phyloP scores from a whole-genome alignment of 2,329 filamentous ascomycete species.

The Hysterium pulicare region DNA sequence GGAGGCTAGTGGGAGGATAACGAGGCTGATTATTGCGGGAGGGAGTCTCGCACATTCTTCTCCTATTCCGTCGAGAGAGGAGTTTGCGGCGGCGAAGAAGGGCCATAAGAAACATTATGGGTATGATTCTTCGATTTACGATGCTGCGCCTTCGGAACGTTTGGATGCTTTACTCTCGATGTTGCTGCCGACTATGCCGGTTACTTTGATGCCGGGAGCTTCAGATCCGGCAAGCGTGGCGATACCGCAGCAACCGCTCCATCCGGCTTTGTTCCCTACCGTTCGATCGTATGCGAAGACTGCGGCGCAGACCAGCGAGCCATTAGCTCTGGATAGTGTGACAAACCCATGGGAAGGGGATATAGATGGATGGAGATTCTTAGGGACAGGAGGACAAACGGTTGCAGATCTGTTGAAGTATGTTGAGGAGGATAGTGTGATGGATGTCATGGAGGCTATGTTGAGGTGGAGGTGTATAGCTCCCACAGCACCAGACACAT shows the following conservation, averaged over 20 bases:
- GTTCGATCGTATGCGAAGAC: conserved; percentile 64
- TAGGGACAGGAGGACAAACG: conserved; percentile 88
- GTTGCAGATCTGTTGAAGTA: conserved; percentile 94
- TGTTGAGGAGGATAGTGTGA: conserved; percentile 69
- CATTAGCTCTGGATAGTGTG: conserved; percentile 79
- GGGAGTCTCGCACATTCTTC: conserved; percentile 67
- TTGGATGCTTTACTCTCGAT: conserved; percentile 80
- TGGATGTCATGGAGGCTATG: conserved; percentile 93
- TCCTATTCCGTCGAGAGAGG: conserved; percentile 46
- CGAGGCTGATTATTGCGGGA: conserved; percentile 83
- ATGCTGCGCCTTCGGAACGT: conserved; percentile 76
- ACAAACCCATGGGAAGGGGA: conserved; percentile 95
- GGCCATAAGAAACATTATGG: conserved; percentile 79
- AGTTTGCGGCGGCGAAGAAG: conserved; percentile 39
- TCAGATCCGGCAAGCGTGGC: conserved; percentile 85
- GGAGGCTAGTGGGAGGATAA: conserved; percentile 63
- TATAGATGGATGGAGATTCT: conserved; percentile 81
- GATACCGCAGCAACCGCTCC: conserved; percentile 89
- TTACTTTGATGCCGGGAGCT: conserved; percentile 83
- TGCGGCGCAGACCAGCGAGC: conserved; percentile 38
- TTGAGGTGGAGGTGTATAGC: conserved; percentile 87
- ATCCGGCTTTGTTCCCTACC: conserved; percentile 83
- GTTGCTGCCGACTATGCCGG: conserved; percentile 78
- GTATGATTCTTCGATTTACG: conserved; percentile 86
- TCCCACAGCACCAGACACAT: conserved; percentile 90